A percentile compares a stretch with the other conserved stretches of the same genome.
Conservation (phyloP, 1,139 yeast genomes). For the Hansenula anomala region DNA sequence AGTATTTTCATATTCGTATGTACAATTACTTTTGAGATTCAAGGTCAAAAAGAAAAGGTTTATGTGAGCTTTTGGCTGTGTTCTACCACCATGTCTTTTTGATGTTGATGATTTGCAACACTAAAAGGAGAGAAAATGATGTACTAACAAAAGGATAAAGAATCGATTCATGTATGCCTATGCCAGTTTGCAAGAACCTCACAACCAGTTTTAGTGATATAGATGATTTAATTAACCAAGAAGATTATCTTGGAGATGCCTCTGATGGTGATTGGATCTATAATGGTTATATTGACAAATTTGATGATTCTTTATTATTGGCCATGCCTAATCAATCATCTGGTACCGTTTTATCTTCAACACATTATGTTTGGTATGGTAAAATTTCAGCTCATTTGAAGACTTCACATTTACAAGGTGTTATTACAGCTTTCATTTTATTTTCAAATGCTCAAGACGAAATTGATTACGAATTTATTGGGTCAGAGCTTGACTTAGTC, state of each 20-base stretch:
- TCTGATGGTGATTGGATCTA: conserved; percentile 68
- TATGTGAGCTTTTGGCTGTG: not conserved
- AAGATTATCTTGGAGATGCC: conserved; percentile 66
- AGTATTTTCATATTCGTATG: conserved; percentile 35
- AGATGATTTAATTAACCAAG: conserved; percentile 22
- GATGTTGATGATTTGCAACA: no score
- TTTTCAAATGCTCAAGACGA: conserved; percentile 88
- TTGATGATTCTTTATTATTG: conserved; percentile 48
- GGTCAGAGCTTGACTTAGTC: conserved; percentile 57
- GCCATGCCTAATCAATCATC: conserved; percentile 78
- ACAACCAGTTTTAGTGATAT: conserved; percentile 36
- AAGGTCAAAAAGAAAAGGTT: not conserved
- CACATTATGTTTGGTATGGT: conserved; percentile 85
- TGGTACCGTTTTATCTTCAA: conserved; percentile 80
- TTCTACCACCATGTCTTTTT: no score
- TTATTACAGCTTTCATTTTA: conserved; percentile 78
- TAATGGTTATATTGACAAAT: conserved; percentile 58
- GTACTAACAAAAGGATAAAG: conserved; percentile 13
- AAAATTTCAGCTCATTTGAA: conserved; percentile 64
- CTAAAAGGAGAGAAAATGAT: not conserved
- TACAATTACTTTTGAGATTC: not conserved
- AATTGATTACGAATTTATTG: conserved; percentile 84
- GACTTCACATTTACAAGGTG: conserved; percentile 75
- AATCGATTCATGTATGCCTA: conserved; percentile 56
- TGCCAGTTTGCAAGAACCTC: conserved; percentile 41